Evolutionary conservation across 306 rosid genomes (phyloP), one percentile per base, ranked within the genome.

Genomic region (Vigna unguiculata): DNA sequence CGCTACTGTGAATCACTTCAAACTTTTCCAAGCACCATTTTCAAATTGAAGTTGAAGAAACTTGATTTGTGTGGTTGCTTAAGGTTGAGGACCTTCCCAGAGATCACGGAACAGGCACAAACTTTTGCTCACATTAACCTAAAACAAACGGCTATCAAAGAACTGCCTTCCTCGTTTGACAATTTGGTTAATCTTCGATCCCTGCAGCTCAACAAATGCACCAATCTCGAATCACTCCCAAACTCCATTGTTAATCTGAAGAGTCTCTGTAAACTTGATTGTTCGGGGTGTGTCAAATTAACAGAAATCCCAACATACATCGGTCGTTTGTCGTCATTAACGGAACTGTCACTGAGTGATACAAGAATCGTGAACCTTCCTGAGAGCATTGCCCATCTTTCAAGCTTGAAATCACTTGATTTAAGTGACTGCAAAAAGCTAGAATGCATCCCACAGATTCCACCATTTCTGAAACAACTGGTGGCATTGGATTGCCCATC

Each of bases 401-500:
- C 80, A n/a, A 68, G 72, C 57, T 69, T 81, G 72, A 69, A 68
- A 75, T 81, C 72, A 25, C 79, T 81, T 30, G 84, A 74, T 48
- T 36, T 81, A 20, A 81, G 81, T 15, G 78, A 52, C 28, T 75
- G 78, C 54, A 28, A 62, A 76, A 69, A 14, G 20, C 85, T 81
- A 52, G 77, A 61, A 75, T 48, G 60, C 46, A 69, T 76, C 20
- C 81, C 85, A 4, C 53, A 25, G 32, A 69, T 76, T 43, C 81
- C 85, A 14, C 74, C 81, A 41, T 61, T 22, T 52, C 20, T 81
- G 0, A 21, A 76, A 36, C 14, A 75, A 6, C 19, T 81, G 20
- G 10, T 69, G 21, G 85, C 69, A n/a, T 81, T 69, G 53, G 78
- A 76, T 53, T 76, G 81, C 11, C 74, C 55, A 11, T 60, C 74